phyloP scores from a whole-genome alignment of 2,329 filamentous ascomycete species.

The Calonectria multiphialidica region DNA sequence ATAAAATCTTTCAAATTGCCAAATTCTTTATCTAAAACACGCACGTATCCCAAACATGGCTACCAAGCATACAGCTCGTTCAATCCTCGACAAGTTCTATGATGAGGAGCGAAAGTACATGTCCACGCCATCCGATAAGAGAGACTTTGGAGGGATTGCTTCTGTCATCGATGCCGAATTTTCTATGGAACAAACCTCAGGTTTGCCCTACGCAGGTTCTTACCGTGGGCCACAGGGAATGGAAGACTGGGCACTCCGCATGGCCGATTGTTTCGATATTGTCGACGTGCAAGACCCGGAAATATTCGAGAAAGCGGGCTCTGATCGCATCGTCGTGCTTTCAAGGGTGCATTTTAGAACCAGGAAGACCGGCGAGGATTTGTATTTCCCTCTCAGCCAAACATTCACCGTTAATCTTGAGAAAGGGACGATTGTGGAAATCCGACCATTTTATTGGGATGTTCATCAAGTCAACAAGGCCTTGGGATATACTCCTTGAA shows the following conservation, averaged over 20 bases:
- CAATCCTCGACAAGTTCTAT: conserved; percentile 49
- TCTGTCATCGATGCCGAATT: conserved; percentile 41
- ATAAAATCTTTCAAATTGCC: too few species aligned
- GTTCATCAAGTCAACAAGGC: conserved; percentile 41
- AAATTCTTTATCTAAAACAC: not conserved
- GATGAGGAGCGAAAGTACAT: conserved; percentile 50
- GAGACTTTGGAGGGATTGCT: conserved; percentile 48
- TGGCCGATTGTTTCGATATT: conserved; percentile 43
- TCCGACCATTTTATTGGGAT: conserved; percentile 52
- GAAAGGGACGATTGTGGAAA: conserved; percentile 45
- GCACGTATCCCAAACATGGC: not conserved
- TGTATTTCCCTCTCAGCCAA: conserved; percentile 46
- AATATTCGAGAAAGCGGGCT: conserved; percentile 46
- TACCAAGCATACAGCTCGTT: conserved; percentile 36
- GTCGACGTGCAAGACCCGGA: conserved; percentile 47
- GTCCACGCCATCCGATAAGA: conserved; percentile 41
- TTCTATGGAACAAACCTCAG: conserved; percentile 46
- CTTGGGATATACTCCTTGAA: conserved; percentile 31
- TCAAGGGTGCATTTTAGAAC: conserved; percentile 44
- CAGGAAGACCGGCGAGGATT: conserved; percentile 45
- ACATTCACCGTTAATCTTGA: conserved; percentile 48
- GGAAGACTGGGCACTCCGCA: conserved; percentile 45
- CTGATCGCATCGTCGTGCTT: conserved; percentile 43
- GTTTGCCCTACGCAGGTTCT: conserved; percentile 48
- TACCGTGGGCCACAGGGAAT: conserved; percentile 47